phyloP scores from a whole-genome alignment of 2,329 filamentous ascomycete species.

The Beauveria rudraprayagi region DNA sequence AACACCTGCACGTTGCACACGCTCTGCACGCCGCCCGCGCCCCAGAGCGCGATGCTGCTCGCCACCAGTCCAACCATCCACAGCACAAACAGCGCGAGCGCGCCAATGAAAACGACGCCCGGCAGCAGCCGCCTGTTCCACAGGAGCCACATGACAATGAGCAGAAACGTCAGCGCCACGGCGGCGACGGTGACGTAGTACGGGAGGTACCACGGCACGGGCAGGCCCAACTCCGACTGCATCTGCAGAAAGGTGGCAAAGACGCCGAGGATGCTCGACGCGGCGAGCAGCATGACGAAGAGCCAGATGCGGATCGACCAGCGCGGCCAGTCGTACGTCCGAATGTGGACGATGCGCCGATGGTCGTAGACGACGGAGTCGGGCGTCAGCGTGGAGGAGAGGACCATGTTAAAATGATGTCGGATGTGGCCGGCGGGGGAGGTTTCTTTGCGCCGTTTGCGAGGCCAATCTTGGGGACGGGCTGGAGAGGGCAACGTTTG shows the following conservation, averaged over 20 bases:
- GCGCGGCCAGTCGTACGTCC: constrained; percentile 62
- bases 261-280: constrained; percentile 52
- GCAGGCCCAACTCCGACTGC: constrained; percentile 46
- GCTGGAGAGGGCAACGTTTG: not conserved
- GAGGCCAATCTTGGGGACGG: not conserved
- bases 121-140: constrained; percentile 52
- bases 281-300: constrained; percentile 54
- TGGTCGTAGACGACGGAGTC: constrained; percentile 37
- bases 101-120: constrained; percentile 54
- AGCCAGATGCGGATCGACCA: constrained; percentile 60
- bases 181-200: constrained; percentile 53
- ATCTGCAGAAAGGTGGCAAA: constrained; percentile 52
- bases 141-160: constrained; percentile 56
- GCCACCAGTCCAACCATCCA: constrained; percentile 60
- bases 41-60: constrained; percentile 55
- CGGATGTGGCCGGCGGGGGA: not conserved
- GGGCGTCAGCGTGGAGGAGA: constrained; percentile 28
- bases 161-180: constrained; percentile 59
- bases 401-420: constrained; percentile 17
- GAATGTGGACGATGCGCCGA: constrained; percentile 36
- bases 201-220: constrained; percentile 59
- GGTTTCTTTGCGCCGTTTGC: not conserved
- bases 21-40: constrained; percentile 47
- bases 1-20: constrained; percentile 54
- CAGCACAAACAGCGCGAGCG: constrained; percentile 58